Base-by-base conservation (phyloP, 352 stramenopile species). In the Pythium rishiriense region DNA sequence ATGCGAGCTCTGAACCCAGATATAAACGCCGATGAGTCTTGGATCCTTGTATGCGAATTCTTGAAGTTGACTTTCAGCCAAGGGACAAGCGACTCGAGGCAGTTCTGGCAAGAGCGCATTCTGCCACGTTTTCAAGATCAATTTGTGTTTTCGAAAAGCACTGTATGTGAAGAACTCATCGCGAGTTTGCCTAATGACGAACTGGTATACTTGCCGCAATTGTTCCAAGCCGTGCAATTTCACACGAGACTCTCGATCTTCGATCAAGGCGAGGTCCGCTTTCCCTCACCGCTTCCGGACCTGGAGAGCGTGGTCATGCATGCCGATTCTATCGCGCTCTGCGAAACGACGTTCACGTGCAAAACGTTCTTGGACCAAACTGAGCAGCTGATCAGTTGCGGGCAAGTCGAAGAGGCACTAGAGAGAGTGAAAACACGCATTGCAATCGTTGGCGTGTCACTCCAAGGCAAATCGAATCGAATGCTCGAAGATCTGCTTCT, bases 1-100 rank as follows among this genome's bases (percentile, higher is more conserved):
- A 0, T 35, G 31, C 37, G n/a, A 17, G 37, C 31, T 12, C 3
- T 49, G 19, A 50, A 50, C 0, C 5, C n/a, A 43, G 31, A 61
- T 14, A 28, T 54, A 4, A 10, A 57, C 25, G 1, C 22, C 3
- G 52, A 61, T 7, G 49, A 70, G n/a, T n/a, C n/a, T n/a, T n/a
- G n/a, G n/a, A 39, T 60, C 64, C 10, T 58, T 58, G 1, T 49
- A 67, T 21, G 62, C 3, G 75, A 80, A 19, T 85, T 91, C 52
- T 78, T 88, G 41, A 93, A 90, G 46, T 59, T 91, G 25, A 58
- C 84, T 14, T 60, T 91, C 10, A 76, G 74, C 0, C 58, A 50
- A 4, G 68, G 55, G 0, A 70, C 62, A 26, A 12, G 25, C 12
- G 76, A 85, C 28, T 61, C 71, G 8, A 80, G 60, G 56, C 0